Evolutionary conservation across 192 early-diverging fungal species (phyloP).

Genomic region (Coemansia sp.): DNA sequence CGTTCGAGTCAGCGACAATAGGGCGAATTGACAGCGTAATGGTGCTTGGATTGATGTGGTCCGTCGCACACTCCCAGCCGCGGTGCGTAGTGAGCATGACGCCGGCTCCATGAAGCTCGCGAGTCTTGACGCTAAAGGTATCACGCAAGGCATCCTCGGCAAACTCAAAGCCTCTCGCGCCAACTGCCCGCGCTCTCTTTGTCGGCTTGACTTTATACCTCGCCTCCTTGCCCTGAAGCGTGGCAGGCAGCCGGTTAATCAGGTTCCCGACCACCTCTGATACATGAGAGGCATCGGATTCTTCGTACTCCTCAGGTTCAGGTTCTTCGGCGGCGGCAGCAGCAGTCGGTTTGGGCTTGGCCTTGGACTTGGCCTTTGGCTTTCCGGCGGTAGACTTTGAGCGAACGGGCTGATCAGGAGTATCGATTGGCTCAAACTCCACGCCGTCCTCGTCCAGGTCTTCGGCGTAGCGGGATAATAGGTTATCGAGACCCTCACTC

Average conservation of each 20-base stretch:
- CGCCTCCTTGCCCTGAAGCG: constrained; percentile 18
- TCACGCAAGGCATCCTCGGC: constrained; percentile 25
- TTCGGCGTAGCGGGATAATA: constrained; percentile 24
- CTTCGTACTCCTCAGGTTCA: background rate
- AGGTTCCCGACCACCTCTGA: background rate
- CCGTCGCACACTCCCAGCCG: constrained; percentile 10
- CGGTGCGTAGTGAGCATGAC: constrained; percentile 36
- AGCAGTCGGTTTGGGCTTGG: background rate
- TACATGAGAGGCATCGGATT: background rate
- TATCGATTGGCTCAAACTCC: background rate
- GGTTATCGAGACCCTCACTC: constrained; percentile 8
- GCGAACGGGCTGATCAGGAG: background rate
- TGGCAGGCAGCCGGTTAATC: constrained; percentile 22
- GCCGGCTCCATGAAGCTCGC: background rate
- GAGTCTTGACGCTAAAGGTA: background rate
- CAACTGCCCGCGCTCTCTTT: background rate
- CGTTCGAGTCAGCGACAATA: background rate
- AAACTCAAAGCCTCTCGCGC: constrained; percentile 3
- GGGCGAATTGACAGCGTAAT: constrained; percentile 8
- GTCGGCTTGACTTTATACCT: constrained; percentile 3
- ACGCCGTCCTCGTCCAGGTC: constrained; percentile 13
- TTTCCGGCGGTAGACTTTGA: background rate
- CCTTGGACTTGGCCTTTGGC: too few relatives aligned
- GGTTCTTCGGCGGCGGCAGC: too few relatives aligned
- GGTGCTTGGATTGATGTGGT: constrained; percentile 23